Conservation (phyloP, 768 basidiomycete genomes). For the Mycena indigotica region DNA sequence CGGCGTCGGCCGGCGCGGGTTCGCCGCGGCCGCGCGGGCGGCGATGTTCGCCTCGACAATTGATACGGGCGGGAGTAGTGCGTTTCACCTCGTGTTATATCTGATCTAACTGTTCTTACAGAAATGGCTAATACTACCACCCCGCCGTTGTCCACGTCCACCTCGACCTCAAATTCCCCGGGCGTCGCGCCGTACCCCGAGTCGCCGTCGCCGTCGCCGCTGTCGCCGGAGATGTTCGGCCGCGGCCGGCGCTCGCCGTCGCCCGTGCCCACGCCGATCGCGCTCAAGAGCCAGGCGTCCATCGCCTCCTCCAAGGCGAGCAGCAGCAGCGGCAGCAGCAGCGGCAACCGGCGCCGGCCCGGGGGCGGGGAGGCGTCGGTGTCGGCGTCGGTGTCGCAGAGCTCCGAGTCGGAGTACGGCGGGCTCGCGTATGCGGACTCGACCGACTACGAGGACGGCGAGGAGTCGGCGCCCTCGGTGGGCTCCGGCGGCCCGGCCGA, state of each 20-base stretch:
- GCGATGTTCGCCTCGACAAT: conserved; percentile 53
- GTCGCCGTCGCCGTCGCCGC: conserved; percentile 19
- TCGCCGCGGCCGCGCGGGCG: conserved; percentile 72
- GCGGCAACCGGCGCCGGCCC: conserved; percentile 4
- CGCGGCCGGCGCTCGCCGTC: conserved; percentile 10
- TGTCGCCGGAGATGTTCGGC: conserved; percentile 6
- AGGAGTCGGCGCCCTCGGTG: conserved; percentile 24
- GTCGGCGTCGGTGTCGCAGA: conserved; percentile 31
- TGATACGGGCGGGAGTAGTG: conserved; percentile 50
- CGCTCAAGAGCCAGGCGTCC: conserved; percentile 11
- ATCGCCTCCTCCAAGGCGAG: conserved; percentile 15
- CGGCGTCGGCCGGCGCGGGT: conserved; percentile 84
- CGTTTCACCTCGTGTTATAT: no score
- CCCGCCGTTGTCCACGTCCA: conserved; percentile 20
- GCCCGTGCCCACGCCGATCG: no score
- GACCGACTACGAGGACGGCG: conserved; percentile 39
- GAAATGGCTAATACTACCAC: no score
- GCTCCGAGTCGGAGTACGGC: conserved; percentile 46
- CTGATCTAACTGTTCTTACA: no score
- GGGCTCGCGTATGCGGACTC: conserved; percentile 56
- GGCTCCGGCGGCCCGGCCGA: conserved; percentile 1
- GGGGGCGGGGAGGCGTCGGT: no score
- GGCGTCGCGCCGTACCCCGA: conserved; percentile 18
- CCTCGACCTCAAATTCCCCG: conserved; percentile 17
- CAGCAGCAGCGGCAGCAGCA: no score